A percentile compares a stretch with the other conserved stretches of the same genome.
Evolutionary conservation across 2,329 filamentous ascomycete genomes (phyloP).

Genomic region (Bertia moriformis): DNA sequence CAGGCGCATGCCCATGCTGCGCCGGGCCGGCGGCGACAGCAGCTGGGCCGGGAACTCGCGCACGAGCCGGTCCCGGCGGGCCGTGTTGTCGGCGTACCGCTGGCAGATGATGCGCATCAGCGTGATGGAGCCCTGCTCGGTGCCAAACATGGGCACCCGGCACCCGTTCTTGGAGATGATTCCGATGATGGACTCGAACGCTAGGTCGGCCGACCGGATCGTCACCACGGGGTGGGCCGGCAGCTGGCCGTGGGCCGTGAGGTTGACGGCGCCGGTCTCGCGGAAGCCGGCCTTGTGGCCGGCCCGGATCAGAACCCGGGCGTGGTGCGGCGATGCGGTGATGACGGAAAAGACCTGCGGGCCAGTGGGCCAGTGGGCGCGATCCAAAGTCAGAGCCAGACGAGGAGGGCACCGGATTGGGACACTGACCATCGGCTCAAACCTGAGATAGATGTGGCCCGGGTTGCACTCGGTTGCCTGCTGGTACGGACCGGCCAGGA

Average conservation of each 20-base stretch:
- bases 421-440: conserved; percentile 50
- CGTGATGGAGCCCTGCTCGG: no score
- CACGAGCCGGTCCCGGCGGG: no score
- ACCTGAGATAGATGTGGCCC: conserved; percentile 43
- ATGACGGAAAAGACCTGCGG: conserved; percentile 52
- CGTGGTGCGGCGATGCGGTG: conserved; percentile 40
- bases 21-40: no score
- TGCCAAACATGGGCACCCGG: no score
- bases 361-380: background rate
- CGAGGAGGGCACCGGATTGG: background rate
- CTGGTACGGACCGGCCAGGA: conserved; percentile 11
- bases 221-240: conserved; percentile 39
- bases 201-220: conserved; percentile 46
- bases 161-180: no score
- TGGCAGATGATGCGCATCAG: no score
- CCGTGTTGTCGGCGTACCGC: no score
- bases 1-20: no score
- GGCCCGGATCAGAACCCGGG: conserved; percentile 40
- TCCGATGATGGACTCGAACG: conserved; percentile 47
- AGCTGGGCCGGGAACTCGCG: no score
- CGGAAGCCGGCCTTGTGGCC: conserved; percentile 53
- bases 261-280: conserved; percentile 49
- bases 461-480: conserved; percentile 2
- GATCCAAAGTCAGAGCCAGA: background rate
- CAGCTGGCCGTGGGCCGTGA: conserved; percentile 8